phyloP scores from a whole-genome alignment of 2,329 filamentous ascomycete genomes.

The Colletotrichum godetiae region DNA sequence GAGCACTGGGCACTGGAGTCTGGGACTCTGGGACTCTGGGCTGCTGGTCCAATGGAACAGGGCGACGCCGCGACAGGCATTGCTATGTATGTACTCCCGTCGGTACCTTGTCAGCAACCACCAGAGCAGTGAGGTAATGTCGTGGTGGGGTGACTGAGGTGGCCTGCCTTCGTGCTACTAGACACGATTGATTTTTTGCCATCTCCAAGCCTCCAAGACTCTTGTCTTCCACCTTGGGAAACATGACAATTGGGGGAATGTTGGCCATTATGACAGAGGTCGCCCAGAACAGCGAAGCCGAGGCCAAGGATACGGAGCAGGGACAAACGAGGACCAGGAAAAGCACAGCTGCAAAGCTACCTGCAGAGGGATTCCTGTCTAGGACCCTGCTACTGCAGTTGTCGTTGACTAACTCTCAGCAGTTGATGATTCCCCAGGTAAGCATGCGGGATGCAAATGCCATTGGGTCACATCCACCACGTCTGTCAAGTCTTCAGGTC shows the following conservation, averaged over 20 bases:
- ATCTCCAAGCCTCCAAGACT: background rate
- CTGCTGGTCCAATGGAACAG: slow-evolving; percentile 17
- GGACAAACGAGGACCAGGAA: background rate
- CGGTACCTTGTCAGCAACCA: background rate
- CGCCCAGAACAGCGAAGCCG: slow-evolving; percentile 16
- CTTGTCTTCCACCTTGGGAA: background rate
- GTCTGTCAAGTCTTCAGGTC: background rate
- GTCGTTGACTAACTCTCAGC: background rate
- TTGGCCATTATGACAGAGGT: background rate
- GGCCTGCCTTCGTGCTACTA: slow-evolving; percentile 11
- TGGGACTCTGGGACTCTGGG: no score
- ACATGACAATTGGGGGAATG: background rate
- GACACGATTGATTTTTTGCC: slow-evolving; percentile 3
- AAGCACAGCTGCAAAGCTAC: background rate
- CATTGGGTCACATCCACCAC: background rate
- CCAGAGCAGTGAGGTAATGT: slow-evolving; percentile 22
- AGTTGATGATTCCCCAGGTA: background rate
- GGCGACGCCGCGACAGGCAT: slow-evolving; percentile 4
- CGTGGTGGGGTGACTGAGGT: slow-evolving; percentile 27
- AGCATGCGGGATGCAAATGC: slow-evolving; percentile 7
- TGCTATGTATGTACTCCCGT: background rate
- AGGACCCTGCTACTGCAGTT: background rate
- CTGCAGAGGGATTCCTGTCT: background rate
- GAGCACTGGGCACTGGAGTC: background rate
- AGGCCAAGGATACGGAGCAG: background rate